Percentiles rank a stretch among this genome's conserved stretches.
These are phyloP conservation scores for Aristolochia californica DNA, from an alignment of 164 flowering plant species.

Conservation along the genomic window DNA sequence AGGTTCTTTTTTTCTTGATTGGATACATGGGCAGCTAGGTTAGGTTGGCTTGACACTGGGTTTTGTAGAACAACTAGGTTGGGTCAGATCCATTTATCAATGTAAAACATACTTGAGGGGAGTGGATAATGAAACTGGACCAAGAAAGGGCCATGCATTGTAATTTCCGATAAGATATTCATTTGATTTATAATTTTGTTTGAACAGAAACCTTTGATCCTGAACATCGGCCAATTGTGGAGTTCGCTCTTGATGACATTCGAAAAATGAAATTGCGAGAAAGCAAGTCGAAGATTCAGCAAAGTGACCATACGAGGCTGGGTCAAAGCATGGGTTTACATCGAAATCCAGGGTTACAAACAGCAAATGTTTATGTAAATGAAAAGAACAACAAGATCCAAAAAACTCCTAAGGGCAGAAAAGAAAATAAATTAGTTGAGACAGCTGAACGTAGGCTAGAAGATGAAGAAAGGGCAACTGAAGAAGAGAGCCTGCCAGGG, in stretches of 20 bases:
- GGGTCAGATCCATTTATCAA: too few relatives aligned
- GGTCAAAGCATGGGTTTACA: too few relatives aligned
- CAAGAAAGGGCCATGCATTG: too few relatives aligned
- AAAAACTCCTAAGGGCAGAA: conserved; percentile 6
- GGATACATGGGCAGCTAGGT: too few relatives aligned
- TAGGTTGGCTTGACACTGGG: too few relatives aligned
- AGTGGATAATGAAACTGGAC: too few relatives aligned
- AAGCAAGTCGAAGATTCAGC: conserved; percentile 11
- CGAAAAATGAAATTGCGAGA: conserved; percentile 45
- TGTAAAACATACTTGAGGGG: too few relatives aligned
- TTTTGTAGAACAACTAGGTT: too few relatives aligned
- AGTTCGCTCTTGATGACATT: conserved; percentile 79
- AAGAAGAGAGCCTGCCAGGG: conserved; percentile 2
- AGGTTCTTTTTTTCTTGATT: too few relatives aligned
- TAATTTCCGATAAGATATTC: too few relatives aligned
- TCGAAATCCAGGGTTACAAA: background rate
- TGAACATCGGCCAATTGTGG: conserved; percentile 81
- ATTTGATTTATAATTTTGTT: conserved; percentile 1
- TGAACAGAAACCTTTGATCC: conserved; percentile 68
- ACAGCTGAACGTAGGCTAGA: background rate
- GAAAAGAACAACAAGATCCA: conserved; percentile 21
- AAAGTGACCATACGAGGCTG: background rate
- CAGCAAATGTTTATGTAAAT: conserved; percentile 11
- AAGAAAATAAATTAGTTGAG: too few relatives aligned
- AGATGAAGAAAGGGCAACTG: conserved; percentile 6